These are phyloP conservation scores for Rosa chinensis DNA, from an alignment of 306 rosid genomes.

Conservation along the genomic window DNA sequence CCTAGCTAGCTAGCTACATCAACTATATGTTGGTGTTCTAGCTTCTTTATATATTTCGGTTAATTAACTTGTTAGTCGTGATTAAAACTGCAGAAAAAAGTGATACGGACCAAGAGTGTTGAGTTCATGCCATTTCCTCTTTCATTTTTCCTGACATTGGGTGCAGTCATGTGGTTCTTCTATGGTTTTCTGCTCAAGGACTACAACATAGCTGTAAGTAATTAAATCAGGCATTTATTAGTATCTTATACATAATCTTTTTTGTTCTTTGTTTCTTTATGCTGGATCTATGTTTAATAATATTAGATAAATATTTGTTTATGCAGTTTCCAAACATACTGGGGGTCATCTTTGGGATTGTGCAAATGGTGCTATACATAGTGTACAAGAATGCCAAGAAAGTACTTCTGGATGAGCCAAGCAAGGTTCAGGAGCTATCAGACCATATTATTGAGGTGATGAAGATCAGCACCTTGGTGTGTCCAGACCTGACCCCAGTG, in stretches of 20 bases:
- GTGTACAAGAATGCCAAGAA: conserved; percentile 62
- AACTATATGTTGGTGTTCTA: neutral
- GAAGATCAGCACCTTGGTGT: conserved; percentile 45
- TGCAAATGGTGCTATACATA: conserved; percentile 71
- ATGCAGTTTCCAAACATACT: conserved; percentile 78
- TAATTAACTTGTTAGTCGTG: neutral
- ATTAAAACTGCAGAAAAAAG: conserved; percentile 55
- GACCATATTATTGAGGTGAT: conserved; percentile 64
- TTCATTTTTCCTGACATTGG: conserved; percentile 73
- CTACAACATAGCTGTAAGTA: conserved; percentile 79
- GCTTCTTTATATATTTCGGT: neutral
- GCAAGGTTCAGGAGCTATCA: conserved; percentile 50
- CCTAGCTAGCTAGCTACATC: neutral
- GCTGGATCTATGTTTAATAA: neutral
- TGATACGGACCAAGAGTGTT: conserved; percentile 71
- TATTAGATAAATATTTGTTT: neutral
- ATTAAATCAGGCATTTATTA: neutral
- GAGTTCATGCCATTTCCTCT: conserved; percentile 90
- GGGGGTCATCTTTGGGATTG: conserved; percentile 81
- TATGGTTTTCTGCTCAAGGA: conserved; percentile 82
- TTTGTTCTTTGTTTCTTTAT: neutral
- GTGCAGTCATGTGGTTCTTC: conserved; percentile 95
- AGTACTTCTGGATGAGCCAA: conserved; percentile 31
- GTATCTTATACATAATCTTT: neutral
- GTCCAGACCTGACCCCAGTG: conserved; percentile 38